These are phyloP conservation scores for Hypseocharis bilobata DNA, from an alignment of 441 rosid genomes.

Conservation along the genomic window DNA sequence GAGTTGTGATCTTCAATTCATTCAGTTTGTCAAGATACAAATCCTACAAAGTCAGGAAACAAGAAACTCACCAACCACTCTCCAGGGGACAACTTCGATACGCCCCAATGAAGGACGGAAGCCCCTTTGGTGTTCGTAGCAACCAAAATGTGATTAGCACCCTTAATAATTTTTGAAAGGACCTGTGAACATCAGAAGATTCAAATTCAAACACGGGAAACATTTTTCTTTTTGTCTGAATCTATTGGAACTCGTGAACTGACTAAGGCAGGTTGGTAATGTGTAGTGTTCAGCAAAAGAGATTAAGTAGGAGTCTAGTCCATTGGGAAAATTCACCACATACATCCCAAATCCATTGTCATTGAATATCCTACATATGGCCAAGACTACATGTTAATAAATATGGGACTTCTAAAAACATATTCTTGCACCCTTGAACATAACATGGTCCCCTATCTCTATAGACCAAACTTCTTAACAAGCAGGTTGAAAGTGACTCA, in stretches of 20 bases:
- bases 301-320: background rate
- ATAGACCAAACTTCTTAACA: background rate
- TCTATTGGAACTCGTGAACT: background rate
- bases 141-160: constrained; percentile 38
- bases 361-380: background rate
- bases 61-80: constrained; percentile 53
- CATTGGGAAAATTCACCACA: background rate
- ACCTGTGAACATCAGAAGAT: constrained; percentile 29
- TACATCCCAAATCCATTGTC: background rate
- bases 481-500: constrained; percentile 2
- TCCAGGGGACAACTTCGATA: constrained; percentile 40
- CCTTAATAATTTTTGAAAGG: constrained; percentile 30
- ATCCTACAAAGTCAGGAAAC: constrained; percentile 13
- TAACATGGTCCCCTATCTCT: background rate
- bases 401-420: background rate
- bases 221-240: background rate
- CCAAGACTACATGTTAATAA: no score
- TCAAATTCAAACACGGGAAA: background rate
- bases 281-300: background rate
- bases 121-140: constrained; percentile 45
- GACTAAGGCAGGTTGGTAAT: background rate
- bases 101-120: constrained; percentile 56
- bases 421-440: background rate
- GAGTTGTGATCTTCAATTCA: background rate
- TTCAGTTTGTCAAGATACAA: background rate